A percentile compares a stretch with the other conserved stretches of the same genome.
These are phyloP conservation scores for Aspergillus homomorphus DNA, from an alignment of 495 filamentous ascomycete species.

Conservation along the genomic window DNA sequence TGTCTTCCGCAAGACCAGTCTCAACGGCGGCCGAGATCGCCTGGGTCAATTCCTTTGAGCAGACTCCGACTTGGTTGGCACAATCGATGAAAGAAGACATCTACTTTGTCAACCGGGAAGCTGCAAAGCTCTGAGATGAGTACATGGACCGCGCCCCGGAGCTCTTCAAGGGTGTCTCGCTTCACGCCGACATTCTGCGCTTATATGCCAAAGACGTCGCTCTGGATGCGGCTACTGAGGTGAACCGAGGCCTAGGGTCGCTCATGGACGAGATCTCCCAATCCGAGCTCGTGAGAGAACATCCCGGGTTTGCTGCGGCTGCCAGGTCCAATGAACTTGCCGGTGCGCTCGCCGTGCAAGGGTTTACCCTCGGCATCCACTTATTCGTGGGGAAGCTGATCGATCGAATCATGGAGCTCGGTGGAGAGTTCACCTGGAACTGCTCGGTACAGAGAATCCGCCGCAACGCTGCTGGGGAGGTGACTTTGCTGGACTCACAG, in stretches of 20 bases:
- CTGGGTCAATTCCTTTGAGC: constrained; percentile 6
- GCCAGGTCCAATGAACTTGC: background rate
- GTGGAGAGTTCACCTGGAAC: background rate
- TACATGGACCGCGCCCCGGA: background rate
- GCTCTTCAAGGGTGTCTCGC: background rate
- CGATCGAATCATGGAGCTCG: background rate
- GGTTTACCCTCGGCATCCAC: background rate
- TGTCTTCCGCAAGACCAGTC: background rate
- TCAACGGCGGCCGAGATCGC: background rate
- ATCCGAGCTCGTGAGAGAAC: background rate
- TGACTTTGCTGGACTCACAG: background rate
- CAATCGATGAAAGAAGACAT: background rate
- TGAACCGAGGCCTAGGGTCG: background rate
- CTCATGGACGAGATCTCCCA: background rate
- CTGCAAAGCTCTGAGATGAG: background rate
- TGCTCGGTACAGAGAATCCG: background rate
- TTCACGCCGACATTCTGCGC: background rate
- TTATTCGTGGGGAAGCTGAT: background rate
- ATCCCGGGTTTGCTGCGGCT: constrained; percentile 1
- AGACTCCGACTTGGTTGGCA: background rate
- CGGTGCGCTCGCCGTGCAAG: background rate
- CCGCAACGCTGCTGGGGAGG: background rate
- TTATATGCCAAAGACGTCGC: background rate
- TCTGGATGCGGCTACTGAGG: background rate
- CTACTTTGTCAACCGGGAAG: constrained; percentile 1